Evolutionary conservation across 139 green algal species (phyloP), one percentile per base, ranked within the genome.

Genomic region (Chlorella sorokiniana): DNA sequence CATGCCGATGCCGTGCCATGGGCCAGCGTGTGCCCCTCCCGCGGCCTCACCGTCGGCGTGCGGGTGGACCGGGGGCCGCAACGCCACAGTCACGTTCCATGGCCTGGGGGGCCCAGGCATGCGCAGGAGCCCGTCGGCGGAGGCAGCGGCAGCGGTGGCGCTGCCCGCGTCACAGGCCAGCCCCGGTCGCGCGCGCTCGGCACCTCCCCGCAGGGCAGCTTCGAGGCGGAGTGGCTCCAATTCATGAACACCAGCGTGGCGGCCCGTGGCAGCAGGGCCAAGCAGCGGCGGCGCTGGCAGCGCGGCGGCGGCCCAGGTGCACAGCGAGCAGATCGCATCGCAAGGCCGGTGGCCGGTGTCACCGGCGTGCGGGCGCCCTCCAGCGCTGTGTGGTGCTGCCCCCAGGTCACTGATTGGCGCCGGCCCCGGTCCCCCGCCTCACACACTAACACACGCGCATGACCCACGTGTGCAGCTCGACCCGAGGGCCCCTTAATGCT

Each of bases 201-300:
- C 20, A 81, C 42, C 69, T 91, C 86, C 33, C 88, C 88, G 25
- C 31, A 83, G 40, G 86, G 87, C 37, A 87, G 68, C 73, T 91
- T 91, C 78, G 80, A 89, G 63, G 56, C 76, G 44, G 88, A 89
- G 79, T 89, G 86, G 86, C 69, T 82, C 51, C 29, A 67, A 23
- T 91, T 91, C 54, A 91, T 91, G 86, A 40, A 33, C 8, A 41
- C 31, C 22, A 81, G 65, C 37, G 69, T 89, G 7, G 11, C 31
- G 3, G 56, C 42, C 22, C 29, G 16, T 25, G 48, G 56, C 23
- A 40, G 52, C 11, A 22, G 70, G 2, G 37, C 51, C 44, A 79
- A 76, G 69, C 70, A 77, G 61, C 59, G 70, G 6, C 41, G 41
- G 18, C 75, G 75, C 27, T 61, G n/a, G 54, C 54, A 63, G 37